A percentile compares a stretch with the other conserved stretches of the same genome.
These are phyloP conservation scores for Dendrocalamus latiflorus DNA, from an alignment of 202 grass and related monocot genomes.

Conservation along the genomic window DNA sequence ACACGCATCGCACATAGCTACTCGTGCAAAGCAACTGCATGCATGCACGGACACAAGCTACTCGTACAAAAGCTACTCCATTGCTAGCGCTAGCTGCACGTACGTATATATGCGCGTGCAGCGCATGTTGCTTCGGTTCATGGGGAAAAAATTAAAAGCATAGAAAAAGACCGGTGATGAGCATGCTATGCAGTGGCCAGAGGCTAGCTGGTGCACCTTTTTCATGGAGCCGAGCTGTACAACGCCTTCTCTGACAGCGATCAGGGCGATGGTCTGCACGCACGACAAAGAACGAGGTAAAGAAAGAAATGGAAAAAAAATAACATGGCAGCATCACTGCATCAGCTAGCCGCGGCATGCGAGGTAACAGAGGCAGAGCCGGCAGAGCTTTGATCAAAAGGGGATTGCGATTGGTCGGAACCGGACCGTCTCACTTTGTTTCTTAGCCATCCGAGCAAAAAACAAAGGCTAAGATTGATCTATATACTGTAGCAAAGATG, in stretches of 20 bases:
- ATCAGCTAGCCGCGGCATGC: neutral
- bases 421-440: too few species aligned
- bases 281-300: neutral
- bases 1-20: neutral
- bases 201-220: conserved; percentile 40
- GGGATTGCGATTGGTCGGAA: too few species aligned
- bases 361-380: neutral
- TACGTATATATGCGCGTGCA: neutral
- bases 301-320: too few species aligned
- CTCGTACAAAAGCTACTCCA: neutral
- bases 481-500: too few species aligned
- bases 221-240: conserved; percentile 91
- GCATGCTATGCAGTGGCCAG: neutral
- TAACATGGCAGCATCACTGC: conserved; percentile 14
- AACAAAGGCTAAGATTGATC: too few species aligned
- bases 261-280: conserved; percentile 88
- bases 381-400: conserved; percentile 12
- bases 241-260: conserved; percentile 95
- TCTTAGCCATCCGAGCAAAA: too few species aligned
- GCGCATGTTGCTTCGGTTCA: conserved; percentile 7
- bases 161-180: conserved; percentile 19
- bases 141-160: neutral
- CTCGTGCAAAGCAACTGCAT: neutral
- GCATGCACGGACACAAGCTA: neutral
- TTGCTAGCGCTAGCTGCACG: neutral